Evolutionary conservation across 345 rosid species (phyloP).

Genomic region (Psidium guajava): DNA sequence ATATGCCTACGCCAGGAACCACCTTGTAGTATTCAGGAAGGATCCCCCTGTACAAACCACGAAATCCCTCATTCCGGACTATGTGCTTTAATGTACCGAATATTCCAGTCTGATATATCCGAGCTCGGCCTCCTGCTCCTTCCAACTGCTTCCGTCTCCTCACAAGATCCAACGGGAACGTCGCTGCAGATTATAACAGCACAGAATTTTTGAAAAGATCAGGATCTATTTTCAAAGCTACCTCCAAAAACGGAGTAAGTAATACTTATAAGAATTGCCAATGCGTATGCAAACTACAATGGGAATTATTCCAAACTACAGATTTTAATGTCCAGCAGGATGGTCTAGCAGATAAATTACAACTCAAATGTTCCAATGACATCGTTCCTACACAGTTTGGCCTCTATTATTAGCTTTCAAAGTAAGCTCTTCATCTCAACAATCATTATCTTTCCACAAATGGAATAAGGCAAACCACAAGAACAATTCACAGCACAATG

Average conservation of each 20-base stretch:
- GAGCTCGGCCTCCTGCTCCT: slow-evolving; percentile 77
- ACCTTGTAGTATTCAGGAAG: slow-evolving; percentile 92
- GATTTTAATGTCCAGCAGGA: background rate
- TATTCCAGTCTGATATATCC: slow-evolving; percentile 63
- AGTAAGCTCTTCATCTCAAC: background rate
- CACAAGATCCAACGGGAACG: slow-evolving; percentile 90
- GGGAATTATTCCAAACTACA: background rate
- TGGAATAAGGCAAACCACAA: background rate
- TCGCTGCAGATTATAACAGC: slow-evolving; percentile 33
- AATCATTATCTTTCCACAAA: background rate
- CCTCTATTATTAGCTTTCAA: background rate
- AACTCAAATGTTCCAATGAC: background rate
- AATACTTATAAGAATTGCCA: background rate
- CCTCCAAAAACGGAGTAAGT: background rate
- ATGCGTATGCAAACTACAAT: background rate
- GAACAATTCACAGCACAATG: background rate
- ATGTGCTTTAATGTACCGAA: slow-evolving; percentile 60
- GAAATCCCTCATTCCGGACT: slow-evolving; percentile 50
- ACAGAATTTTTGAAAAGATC: background rate
- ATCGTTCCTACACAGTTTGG: background rate
- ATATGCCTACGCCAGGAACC: slow-evolving; percentile 87
- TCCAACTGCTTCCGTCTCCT: slow-evolving; percentile 88
- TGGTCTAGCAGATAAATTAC: background rate
- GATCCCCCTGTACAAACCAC: slow-evolving; percentile 80
- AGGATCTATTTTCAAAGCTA: background rate